phyloP scores from a whole-genome alignment of 495 filamentous ascomycete species.

The Penicillium samsonianum region DNA sequence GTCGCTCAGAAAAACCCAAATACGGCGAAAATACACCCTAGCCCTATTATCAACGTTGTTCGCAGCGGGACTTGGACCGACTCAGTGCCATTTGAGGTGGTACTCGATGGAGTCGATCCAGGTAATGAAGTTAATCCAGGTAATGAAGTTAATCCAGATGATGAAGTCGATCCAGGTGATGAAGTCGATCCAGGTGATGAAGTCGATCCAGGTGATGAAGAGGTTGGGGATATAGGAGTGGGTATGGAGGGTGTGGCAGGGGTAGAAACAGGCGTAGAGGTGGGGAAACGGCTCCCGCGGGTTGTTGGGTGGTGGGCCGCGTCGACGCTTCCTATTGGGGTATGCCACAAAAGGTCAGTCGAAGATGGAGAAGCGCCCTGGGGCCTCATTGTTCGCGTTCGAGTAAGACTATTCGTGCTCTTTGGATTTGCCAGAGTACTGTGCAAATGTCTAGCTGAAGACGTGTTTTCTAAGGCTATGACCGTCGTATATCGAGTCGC shows the following conservation, averaged over 20 bases:
- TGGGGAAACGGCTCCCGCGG: not conserved
- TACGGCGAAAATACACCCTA: conserved; percentile 1
- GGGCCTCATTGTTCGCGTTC: not conserved
- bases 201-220: conserved; percentile 2
- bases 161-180: too few species aligned
- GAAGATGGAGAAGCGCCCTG: conserved; percentile 1
- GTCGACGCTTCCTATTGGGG: not conserved
- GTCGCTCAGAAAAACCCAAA: not conserved
- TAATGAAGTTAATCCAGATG: too few species aligned
- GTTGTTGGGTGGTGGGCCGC: not conserved
- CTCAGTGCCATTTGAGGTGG: not conserved
- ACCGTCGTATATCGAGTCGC: conserved; percentile 1
- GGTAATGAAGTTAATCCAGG: too few species aligned
- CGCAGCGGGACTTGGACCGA: not conserved
- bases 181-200: too few species aligned
- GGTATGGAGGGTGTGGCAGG: not conserved
- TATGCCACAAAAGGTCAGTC: conserved; percentile 1
- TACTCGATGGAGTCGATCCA: too few species aligned
- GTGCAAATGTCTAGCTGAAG: not conserved
- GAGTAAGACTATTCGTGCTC: not conserved
- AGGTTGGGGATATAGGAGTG: not conserved
- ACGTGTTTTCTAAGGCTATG: not conserved
- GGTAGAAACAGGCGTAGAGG: not conserved
- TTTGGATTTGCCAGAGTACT: not conserved
- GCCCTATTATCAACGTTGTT: not conserved